Conservation (phyloP, 2,329 filamentous ascomycete species). For the Diatrype stigma region DNA sequence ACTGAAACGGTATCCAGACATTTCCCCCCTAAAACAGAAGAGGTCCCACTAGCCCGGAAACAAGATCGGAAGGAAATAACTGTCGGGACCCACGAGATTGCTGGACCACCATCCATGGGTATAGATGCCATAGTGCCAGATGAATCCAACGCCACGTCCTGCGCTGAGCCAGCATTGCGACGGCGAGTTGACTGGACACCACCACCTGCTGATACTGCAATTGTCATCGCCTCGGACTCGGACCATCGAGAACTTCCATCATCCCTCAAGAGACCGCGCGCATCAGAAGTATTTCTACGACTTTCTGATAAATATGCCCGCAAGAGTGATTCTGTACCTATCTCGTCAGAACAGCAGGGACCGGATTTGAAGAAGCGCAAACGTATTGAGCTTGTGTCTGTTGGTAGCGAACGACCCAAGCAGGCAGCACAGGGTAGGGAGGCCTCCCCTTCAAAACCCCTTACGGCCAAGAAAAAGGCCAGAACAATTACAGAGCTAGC, state of each 20-base stretch:
- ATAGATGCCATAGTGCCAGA: background rate
- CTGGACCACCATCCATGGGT: background rate
- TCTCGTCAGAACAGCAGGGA: conserved; percentile 5
- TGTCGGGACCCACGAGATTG: conserved; percentile 1
- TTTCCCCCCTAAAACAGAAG: conserved; percentile 12
- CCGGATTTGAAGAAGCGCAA: conserved; percentile 52
- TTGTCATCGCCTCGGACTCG: conserved; percentile 27
- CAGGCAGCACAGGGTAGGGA: conserved; percentile 12
- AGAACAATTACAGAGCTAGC: conserved; percentile 76
- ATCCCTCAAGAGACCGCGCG: conserved; percentile 12
- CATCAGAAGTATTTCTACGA: conserved; percentile 36
- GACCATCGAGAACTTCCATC: conserved; percentile 28
- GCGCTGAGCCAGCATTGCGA: conserved; percentile 43
- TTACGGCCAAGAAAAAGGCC: conserved; percentile 62
- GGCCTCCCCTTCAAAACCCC: conserved; percentile 40
- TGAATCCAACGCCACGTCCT: background rate
- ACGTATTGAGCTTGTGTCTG: conserved; percentile 46
- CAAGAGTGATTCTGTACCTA: conserved; percentile 14
- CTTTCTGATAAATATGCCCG: conserved; percentile 40
- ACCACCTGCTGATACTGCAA: conserved; percentile 37
- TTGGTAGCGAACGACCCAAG: conserved; percentile 21
- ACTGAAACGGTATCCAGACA: conserved; percentile 27
- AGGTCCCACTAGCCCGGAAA: conserved; percentile 4
- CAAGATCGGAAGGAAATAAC: background rate
- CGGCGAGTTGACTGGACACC: conserved; percentile 67